These are phyloP conservation scores for Ogataea dorogensis DNA, from an alignment of 805 yeast species.

Conservation along the genomic window DNA sequence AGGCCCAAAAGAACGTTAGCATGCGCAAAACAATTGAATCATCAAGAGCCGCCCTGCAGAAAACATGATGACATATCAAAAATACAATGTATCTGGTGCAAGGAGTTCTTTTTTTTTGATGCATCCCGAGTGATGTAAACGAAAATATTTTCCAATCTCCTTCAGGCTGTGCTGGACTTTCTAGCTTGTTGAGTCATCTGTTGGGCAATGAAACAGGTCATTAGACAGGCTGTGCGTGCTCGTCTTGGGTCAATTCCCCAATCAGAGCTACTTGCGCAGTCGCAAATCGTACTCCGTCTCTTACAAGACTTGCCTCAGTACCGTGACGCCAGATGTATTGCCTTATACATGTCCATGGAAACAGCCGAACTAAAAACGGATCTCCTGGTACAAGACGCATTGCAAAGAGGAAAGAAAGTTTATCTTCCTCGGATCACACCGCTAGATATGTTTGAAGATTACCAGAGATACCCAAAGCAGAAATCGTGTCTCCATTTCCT, in stretches of 20 bases:
- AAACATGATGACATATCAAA: slow-evolving; percentile 8
- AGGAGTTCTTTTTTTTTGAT: slow-evolving; percentile 1
- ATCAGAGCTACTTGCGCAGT: slow-evolving; percentile 9
- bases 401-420: slow-evolving; percentile 46
- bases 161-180: slow-evolving; percentile 5
- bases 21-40: not conserved
- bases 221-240: slow-evolving; percentile 6
- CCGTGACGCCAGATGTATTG: slow-evolving; percentile 48
- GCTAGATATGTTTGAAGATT: slow-evolving; percentile 29
- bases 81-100: slow-evolving; percentile 4
- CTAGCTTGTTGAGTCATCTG: slow-evolving; percentile 9
- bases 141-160: slow-evolving; percentile 10
- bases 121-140: slow-evolving; percentile 14
- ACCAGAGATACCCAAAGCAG: slow-evolving; percentile 29
- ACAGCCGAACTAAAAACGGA: slow-evolving; percentile 64
- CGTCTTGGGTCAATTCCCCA: slow-evolving; percentile 6
- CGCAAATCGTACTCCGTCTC: slow-evolving; percentile 9
- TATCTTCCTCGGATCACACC: slow-evolving; percentile 52
- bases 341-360: slow-evolving; percentile 77
- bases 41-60: slow-evolving; percentile 8
- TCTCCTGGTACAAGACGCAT: slow-evolving; percentile 50
- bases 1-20: not conserved
- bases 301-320: slow-evolving; percentile 32
- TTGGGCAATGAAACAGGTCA: slow-evolving; percentile 9
- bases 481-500: slow-evolving; percentile 57